Conservation (phyloP, 495 filamentous ascomycete genomes). For the Neurospora sp. region DNA sequence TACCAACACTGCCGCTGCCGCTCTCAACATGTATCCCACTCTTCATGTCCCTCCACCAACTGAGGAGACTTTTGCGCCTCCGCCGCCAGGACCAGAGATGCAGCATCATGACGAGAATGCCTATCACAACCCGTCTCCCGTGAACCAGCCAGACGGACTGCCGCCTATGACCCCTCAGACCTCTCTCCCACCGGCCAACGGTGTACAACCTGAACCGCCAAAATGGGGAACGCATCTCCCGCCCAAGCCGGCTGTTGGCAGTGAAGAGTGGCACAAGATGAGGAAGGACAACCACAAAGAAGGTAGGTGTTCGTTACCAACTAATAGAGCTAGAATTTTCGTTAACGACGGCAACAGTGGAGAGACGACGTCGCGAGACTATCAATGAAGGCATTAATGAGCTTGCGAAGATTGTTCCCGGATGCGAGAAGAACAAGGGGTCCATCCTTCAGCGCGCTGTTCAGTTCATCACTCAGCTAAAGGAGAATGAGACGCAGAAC, state of each 20-base stretch:
- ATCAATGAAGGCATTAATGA: slow-evolving; percentile 99
- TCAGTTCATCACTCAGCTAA: slow-evolving; percentile 85
- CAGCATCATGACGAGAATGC: slow-evolving; percentile 25
- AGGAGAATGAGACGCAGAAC: slow-evolving; percentile 86
- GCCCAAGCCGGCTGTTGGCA: slow-evolving; percentile 80
- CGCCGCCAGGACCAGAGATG: slow-evolving; percentile 4
- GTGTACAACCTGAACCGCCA: slow-evolving; percentile 17
- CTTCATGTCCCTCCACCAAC: slow-evolving; percentile 64
- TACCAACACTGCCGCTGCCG: slow-evolving; percentile 62
- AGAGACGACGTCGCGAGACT: slow-evolving; percentile 92
- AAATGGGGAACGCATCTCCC: slow-evolving; percentile 6
- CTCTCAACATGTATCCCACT: slow-evolving; percentile 53
- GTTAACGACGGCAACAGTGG: slow-evolving; percentile 47
- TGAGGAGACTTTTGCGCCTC: slow-evolving; percentile 52
- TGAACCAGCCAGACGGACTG: slow-evolving; percentile 38
- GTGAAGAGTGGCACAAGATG: slow-evolving; percentile 96
- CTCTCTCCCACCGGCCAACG: slow-evolving; percentile 20
- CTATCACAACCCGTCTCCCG: slow-evolving; percentile 19
- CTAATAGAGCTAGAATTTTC: not conserved
- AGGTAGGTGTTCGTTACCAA: slow-evolving; percentile 44
- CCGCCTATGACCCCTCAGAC: slow-evolving; percentile 35
- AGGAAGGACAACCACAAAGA: slow-evolving; percentile 99
- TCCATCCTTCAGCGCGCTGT: slow-evolving; percentile 92
- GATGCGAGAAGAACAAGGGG: slow-evolving; percentile 98
- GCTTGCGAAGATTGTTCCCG: slow-evolving; percentile 92